Percentiles rank a stretch among this genome's conserved stretches.
Conservation (phyloP, 2,329 filamentous ascomycete genomes). For the Apiospora kogelbergensis region DNA sequence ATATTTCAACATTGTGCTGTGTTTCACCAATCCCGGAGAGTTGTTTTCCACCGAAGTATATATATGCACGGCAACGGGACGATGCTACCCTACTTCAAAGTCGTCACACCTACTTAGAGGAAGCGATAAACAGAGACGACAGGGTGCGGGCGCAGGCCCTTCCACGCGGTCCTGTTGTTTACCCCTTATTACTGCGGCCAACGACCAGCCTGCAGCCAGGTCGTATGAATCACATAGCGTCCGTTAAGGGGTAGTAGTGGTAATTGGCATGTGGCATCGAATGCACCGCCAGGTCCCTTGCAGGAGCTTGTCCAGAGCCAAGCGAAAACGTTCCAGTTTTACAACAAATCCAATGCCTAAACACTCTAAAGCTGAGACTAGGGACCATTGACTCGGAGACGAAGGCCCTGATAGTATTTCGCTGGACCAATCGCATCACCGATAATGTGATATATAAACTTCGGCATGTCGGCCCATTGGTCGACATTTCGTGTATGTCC, state of each 20-base stretch:
- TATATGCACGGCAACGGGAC: neutral
- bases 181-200: neutral
- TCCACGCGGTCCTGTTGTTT: neutral
- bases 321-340: no score
- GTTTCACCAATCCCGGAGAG: neutral
- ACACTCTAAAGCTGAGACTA: no score
- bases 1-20: neutral
- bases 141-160: no score
- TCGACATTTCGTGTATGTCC: neutral
- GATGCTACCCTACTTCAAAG: neutral
- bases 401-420: neutral
- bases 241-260: no score
- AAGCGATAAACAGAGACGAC: neutral
- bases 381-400: neutral
- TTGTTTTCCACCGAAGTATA: neutral
- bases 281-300: no score
- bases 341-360: no score
- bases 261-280: no score
- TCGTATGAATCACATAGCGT: no score
- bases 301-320: no score
- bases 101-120: neutral
- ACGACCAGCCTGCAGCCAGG: neutral
- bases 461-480: neutral
- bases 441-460: neutral
- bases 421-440: neutral